phyloP scores from a whole-genome alignment of 306 rosid species.

The Datisca glomerata region DNA sequence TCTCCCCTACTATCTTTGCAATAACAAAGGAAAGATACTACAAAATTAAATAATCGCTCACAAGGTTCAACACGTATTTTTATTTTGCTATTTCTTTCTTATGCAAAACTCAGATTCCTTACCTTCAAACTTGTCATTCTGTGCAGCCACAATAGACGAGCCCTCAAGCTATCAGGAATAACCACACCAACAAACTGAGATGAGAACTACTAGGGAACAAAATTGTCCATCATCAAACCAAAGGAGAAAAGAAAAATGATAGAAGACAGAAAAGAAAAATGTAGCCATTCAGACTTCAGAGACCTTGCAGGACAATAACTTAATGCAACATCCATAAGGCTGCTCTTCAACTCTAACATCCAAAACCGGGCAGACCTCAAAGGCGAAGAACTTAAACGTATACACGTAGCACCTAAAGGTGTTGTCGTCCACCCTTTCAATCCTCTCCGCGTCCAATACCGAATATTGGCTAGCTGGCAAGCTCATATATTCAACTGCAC shows the following conservation, averaged over 20 bases:
- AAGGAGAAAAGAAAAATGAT: too few relatives aligned
- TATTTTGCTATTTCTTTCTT: not conserved
- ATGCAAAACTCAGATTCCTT: slow-evolving; percentile 17
- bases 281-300: not conserved
- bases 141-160: slow-evolving; percentile 70
- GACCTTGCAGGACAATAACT: slow-evolving; percentile 93
- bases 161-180: slow-evolving; percentile 59
- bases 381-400: slow-evolving; percentile 59
- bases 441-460: slow-evolving; percentile 94
- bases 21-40: not conserved
- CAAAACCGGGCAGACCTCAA: slow-evolving; percentile 89
- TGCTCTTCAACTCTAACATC: slow-evolving; percentile 73
- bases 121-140: slow-evolving; percentile 91
- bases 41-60: not conserved
- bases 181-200: slow-evolving; percentile 11
- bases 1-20: not conserved
- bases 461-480: slow-evolving; percentile 97
- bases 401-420: slow-evolving; percentile 90
- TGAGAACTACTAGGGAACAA: slow-evolving; percentile 5
- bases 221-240: not conserved
- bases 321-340: slow-evolving; percentile 77
- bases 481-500: slow-evolving; percentile 75
- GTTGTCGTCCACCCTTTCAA: slow-evolving; percentile 71
- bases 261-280: not conserved
- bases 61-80: not conserved